Evolutionary conservation across 192 early-diverging fungal genomes (phyloP), one percentile per base, ranked within the genome.

Genomic region (Podila horticola): DNA sequence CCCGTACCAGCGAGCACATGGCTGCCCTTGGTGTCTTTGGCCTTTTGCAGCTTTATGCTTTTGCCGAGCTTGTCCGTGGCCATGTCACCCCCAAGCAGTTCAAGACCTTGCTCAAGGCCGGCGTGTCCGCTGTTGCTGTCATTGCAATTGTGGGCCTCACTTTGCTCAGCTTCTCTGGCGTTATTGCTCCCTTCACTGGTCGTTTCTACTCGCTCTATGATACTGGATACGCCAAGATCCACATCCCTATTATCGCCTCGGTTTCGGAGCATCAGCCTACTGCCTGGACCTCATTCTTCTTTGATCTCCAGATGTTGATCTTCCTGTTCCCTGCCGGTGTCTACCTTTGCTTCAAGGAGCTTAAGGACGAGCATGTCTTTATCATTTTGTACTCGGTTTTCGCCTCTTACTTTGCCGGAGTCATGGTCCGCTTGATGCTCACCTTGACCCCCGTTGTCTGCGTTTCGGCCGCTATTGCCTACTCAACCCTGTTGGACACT

Each of bases 261-360:
- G 98, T 99, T 36, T 99, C 98, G 8, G 98, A 99, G 84, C 98
- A 99, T 86, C 98, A 99, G 83, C 98, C 98, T 26, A 99, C 98
- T 6, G 91, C 98, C 0, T 99, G 98, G 98, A 91, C 98, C 13
- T 95, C 97, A 28, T 98, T 99, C 89, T 99, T 99, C 88, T 99
- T 99, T 84, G 98, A 99, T 82, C 89, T 99, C 31, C 93, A 98
- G 65, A 87, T 98, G 85, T 89, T 99, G n/a, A 94, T 99, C 71
- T 93, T 94, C 73, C 79, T 99, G 49, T 95, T 99, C 86, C 98
- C 98, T 8, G 98, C 95, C 15, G 98, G 98, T 15, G 90, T 99
- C 57, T 99, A 96, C 87, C 91, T 99, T 73, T 98, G 96, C 84
- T 99, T 99, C 92, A 88, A 88, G 76, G 90, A 96, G 73, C 88